These are phyloP conservation scores for Colletotrichum gigasporum DNA, from an alignment of 2,329 filamentous ascomycete species.

Conservation along the genomic window DNA sequence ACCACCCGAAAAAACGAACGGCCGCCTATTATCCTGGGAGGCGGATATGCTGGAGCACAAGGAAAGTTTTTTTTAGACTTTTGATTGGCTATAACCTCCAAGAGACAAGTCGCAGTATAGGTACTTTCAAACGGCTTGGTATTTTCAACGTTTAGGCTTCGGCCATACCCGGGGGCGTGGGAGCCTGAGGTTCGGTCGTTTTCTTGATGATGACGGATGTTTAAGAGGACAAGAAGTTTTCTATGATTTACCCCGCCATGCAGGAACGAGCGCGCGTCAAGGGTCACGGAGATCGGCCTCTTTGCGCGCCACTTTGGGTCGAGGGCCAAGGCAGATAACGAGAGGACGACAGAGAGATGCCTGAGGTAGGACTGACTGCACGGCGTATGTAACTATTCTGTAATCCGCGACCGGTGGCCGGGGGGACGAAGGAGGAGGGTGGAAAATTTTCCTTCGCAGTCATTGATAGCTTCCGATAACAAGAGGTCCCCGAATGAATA, in stretches of 20 bases:
- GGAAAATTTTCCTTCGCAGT: not conserved
- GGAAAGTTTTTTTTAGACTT: too few species aligned
- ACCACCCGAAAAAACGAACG: conserved; percentile 3
- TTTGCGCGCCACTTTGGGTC: conserved; percentile 9
- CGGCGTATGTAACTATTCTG: not conserved
- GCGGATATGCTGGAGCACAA: too few species aligned
- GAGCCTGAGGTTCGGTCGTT: not conserved
- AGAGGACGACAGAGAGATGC: too few species aligned
- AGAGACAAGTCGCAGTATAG: too few species aligned
- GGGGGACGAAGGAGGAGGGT: not conserved
- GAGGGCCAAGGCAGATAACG: not conserved
- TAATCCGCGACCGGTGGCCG: not conserved
- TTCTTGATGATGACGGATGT: conserved; percentile 1
- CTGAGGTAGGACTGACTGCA: too few species aligned
- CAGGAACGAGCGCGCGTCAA: conserved; percentile 28
- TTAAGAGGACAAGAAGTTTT: conserved; percentile 7
- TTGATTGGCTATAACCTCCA: too few species aligned
- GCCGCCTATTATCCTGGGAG: too few species aligned
- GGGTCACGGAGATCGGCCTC: conserved; percentile 27
- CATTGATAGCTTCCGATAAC: conserved; percentile 19
- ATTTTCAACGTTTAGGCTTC: too few species aligned
- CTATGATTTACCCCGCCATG: conserved; percentile 33
- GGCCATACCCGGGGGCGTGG: too few species aligned
- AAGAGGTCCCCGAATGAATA: not conserved
- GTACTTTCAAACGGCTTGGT: too few species aligned